A percentile compares a stretch with the other conserved stretches of the same genome.
These are phyloP conservation scores for Phytophthora hybrid DNA, from an alignment of 352 stramenopile genomes.

Conservation along the genomic window DNA sequence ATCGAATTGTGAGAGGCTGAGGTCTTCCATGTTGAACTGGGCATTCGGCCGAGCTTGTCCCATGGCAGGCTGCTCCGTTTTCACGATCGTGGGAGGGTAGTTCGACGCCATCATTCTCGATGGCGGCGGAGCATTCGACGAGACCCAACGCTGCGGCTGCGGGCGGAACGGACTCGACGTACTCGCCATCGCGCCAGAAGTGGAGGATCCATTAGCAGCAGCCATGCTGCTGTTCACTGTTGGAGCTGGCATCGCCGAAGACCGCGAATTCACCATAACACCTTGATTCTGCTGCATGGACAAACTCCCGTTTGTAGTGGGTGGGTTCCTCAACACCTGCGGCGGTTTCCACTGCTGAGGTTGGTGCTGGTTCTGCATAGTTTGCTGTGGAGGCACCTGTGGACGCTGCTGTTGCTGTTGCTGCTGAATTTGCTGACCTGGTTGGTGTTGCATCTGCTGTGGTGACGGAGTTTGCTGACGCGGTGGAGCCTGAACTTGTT, in stretches of 20 bases:
- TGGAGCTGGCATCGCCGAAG: constrained; percentile 45
- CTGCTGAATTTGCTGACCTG: constrained; percentile 14
- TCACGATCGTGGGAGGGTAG: constrained; percentile 33
- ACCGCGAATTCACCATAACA: constrained; percentile 30
- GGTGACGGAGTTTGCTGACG: constrained; percentile 4
- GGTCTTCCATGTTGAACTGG: constrained; percentile 80
- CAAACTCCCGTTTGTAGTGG: constrained; percentile 18
- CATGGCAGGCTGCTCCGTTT: constrained; percentile 25
- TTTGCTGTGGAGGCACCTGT: constrained; percentile 7
- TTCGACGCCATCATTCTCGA: constrained; percentile 48
- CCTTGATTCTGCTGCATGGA: constrained; percentile 30
- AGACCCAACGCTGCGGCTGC: constrained; percentile 36
- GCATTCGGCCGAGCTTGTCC: constrained; percentile 29
- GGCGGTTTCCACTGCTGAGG: constrained; percentile 46
- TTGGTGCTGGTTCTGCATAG: constrained; percentile 19
- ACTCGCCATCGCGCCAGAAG: constrained; percentile 4
- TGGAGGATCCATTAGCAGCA: constrained; percentile 3
- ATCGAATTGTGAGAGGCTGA: constrained; percentile 89
- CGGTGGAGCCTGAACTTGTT: constrained; percentile 13
- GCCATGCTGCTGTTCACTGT: constrained; percentile 30
- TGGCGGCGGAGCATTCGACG: constrained; percentile 54
- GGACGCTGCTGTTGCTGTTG: constrained; percentile 17
- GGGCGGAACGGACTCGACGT: constrained; percentile 32
- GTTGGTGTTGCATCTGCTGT: constrained; percentile 8
- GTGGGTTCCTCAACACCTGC: constrained; percentile 31